Base-by-base conservation (phyloP, 1,284 basidiomycete species). In the Pyrrhoderma lamaoense region DNA sequence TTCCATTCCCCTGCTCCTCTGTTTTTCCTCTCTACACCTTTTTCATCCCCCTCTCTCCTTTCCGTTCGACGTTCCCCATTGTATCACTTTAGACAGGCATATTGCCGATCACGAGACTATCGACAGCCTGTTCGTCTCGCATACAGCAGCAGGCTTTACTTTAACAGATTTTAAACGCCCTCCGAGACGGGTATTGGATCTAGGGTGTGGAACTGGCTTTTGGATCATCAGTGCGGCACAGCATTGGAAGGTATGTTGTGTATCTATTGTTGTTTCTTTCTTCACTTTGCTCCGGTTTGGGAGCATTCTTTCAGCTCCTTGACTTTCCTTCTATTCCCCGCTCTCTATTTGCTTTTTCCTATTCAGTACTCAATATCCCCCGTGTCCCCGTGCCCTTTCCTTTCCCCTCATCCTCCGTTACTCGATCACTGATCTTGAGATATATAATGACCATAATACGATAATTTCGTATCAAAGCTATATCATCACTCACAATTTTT, bases 121-220 rank as follows among this genome's bases (percentile, higher is more conserved):
- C 81, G 77, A 84, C 60, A 71, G 75, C 51, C 73, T 82, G 70
- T 80, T 83, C 64, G 65, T 82, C 57, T 67, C 66, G 36, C 71
- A 71, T 47, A 73, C 75, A 55, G 67, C 61, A 39, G 62, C 68
- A 36, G 65, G 70, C 14, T 57, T 83, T 37, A 79, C 83, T 0
- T 69, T 81, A 54, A 72, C 79, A 58, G 66, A 71, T 40, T 78
- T 81, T 45, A 65, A 72, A 3, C 61, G 60, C 0, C 74, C 77
- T 14, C 85, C 85, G 0, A 44, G 59, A 1, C 65, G 69, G 3
- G 71, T 85, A 0, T 74, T 89, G 8, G 85, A 88, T 61, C 68
- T 93, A 21, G 91, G 90, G 0, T 91, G 87, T 61, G 90, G 91
- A 3, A 80, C 79, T 52, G 91, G 91, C 0, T 75, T 79, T 49